Evolutionary conservation across 2,329 filamentous ascomycete species (phyloP).

Genomic region (Ploettnerulaceae sp.): DNA sequence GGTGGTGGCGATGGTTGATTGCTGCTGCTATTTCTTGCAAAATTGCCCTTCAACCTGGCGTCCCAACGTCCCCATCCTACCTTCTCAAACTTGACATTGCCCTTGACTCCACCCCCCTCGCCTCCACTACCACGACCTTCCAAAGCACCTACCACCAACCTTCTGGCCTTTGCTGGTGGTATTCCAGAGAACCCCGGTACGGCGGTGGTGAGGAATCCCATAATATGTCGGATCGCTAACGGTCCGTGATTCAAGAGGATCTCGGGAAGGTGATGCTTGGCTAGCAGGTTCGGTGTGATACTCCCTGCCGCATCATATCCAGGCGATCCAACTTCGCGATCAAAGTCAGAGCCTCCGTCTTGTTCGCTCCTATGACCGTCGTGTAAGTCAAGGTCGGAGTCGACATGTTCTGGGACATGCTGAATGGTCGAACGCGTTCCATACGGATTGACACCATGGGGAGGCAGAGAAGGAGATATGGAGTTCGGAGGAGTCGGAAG

Average conservation of each 20-base stretch:
- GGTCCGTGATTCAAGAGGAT: conserved; percentile 88
- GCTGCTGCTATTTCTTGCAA: conserved; percentile 39
- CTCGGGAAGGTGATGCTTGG: conserved; percentile 83
- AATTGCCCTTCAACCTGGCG: conserved; percentile 67
- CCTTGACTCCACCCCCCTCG: conserved; percentile 56
- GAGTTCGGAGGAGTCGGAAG: conserved; percentile 93
- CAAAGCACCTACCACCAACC: conserved; percentile 85
- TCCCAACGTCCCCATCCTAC: conserved; percentile 98
- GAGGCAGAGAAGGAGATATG: conserved; percentile 81
- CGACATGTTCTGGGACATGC: conserved; percentile 56
- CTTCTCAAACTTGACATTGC: conserved; percentile 84
- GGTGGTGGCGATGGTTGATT: conserved; percentile 40
- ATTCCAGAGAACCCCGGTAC: conserved; percentile 91
- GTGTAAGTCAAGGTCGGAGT: conserved; percentile 84
- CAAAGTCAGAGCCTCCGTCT: conserved; percentile 21
- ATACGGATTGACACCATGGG: conserved; percentile 71
- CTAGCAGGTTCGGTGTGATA: conserved; percentile 81
- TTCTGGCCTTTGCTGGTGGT: conserved; percentile 80
- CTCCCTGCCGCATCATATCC: conserved; percentile 67
- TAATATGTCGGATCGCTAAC: conserved; percentile 89
- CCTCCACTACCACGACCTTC: conserved; percentile 64
- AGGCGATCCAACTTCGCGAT: conserved; percentile 29
- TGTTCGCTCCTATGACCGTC: conserved; percentile 49
- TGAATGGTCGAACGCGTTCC: conserved; percentile 33
- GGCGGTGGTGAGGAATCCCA: conserved; percentile 87